These are phyloP conservation scores for Friedmanniomyces simplex DNA, from an alignment of 495 filamentous ascomycete species.

Conservation along the genomic window DNA sequence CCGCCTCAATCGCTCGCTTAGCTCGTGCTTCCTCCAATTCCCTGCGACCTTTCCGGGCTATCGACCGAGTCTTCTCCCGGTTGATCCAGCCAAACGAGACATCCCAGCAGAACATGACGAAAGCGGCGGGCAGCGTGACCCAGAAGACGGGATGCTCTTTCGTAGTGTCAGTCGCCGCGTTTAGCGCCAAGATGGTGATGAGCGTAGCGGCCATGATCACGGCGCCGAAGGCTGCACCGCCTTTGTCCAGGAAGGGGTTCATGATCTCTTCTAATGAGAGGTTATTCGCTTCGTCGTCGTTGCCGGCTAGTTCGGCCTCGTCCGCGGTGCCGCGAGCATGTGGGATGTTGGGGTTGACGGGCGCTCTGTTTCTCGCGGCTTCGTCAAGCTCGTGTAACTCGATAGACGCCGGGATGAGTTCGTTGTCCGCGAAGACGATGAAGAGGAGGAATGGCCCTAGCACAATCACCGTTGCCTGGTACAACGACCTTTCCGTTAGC, in stretches of 20 bases:
- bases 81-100: slow-evolving; percentile 47
- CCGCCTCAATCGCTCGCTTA: slow-evolving; percentile 23
- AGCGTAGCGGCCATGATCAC: slow-evolving; percentile 52
- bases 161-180: slow-evolving; percentile 40
- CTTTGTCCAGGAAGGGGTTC: slow-evolving; percentile 58
- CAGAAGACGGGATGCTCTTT: slow-evolving; percentile 46
- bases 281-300: slow-evolving; percentile 36
- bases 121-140: slow-evolving; percentile 51
- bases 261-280: slow-evolving; percentile 56
- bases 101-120: slow-evolving; percentile 55
- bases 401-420: slow-evolving; percentile 52
- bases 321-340: slow-evolving; percentile 45
- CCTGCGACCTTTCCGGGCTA: slow-evolving; percentile 42
- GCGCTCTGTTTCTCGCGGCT: slow-evolving; percentile 41
- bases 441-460: slow-evolving; percentile 55
- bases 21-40: slow-evolving; percentile 39
- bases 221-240: slow-evolving; percentile 48
- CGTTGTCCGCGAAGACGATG: slow-evolving; percentile 49
- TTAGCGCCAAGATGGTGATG: slow-evolving; percentile 47
- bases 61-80: slow-evolving; percentile 47
- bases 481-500: not conserved
- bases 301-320: slow-evolving; percentile 39
- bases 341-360: slow-evolving; percentile 59
- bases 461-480: slow-evolving; percentile 44
- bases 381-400: slow-evolving; percentile 54